Evolutionary conservation across 495 filamentous ascomycete genomes (phyloP), one percentile per base, ranked within the genome.

Genomic region (Penicillium nucicola): DNA sequence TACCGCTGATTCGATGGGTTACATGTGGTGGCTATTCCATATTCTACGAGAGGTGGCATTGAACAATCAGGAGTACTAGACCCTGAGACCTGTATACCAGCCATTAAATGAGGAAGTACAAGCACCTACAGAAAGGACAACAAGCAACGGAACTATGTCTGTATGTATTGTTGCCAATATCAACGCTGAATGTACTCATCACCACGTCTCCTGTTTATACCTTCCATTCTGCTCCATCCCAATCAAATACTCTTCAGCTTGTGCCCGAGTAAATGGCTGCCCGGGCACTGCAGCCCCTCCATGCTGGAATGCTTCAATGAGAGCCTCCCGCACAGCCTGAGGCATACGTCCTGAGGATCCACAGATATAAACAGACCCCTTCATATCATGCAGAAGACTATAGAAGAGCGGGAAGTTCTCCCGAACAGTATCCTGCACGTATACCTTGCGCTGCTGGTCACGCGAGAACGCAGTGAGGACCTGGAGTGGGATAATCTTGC

Each of bases 291-390:
- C 57, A 53, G 50, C 53, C 48, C 75, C 61, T 13, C 57, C 56
- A 42, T 63, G 49, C 51, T 77, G 69, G 48, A 92, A 83, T 4
- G 80, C 83, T 53, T 95, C 86, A 6, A 88, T 74, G 19, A 98
- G 70, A 2, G 92, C 89, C 57, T 82, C 77, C n/a, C 88, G 77
- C 6, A 97, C 89, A n/a, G 88, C 85, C 55, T 84, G 77, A 11
- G 95, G 91, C 95, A 98, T 98, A 52, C 83, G 78, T 2, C 86
- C 88, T 0, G 84, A 84, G 20, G 83, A 90, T 5, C 93, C 93
- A 66, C 93, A 97, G 10, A 98, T 78, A 66, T 82, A 89, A 3
- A 90, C 74, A 3, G 82, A 72, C 0, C 83, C 88, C 1, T 65
- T 48, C 20, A 69, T 48, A 23, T 74, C 66, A 42, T 77, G 64